Base-by-base conservation (phyloP, 2,329 filamentous ascomycete species). In the Colletotrichum viniferum region DNA sequence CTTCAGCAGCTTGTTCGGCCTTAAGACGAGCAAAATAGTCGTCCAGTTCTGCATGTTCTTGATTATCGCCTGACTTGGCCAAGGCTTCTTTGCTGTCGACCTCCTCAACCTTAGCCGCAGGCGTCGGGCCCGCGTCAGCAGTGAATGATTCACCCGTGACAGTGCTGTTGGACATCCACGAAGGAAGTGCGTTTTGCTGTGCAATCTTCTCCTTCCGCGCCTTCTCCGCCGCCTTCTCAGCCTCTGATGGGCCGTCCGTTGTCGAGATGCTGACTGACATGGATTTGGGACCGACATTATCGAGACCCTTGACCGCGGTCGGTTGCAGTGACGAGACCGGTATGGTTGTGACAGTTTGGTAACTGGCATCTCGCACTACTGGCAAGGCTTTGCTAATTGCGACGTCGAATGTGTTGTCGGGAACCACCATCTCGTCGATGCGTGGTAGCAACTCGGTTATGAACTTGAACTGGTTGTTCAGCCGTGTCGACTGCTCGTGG, bases 381-480 rank as follows among this genome's bases (percentile, higher is more conserved):
- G 92, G 92, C 16, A 92, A 88, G 21, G 91, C 90, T 67, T 89
- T 89, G 28, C 89, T 87, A 28, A 94, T 87, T 4, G 94, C 94
- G 26, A 90, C 88, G 65, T 95, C 93, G 78, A 95, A 95, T 78
- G 91, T 93, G 81, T 94, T 93, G 78, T 93, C 93, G 3, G 95
- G 94, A 8, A 97, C 92, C 48, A 92, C 87, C 7, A 93, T 89
- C n/a, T 90, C 88, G 81, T 97, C 95, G 75, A 97, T 95, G 80
- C 93, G 90, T 71, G 93, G 94, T 77, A 97, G 87, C 69, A 96
- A 88, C 73, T 94, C 91, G 72, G 94, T 93, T 78, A 97, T 92
- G 79, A 95, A 95, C 79, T 92, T 93, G 83, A 96, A 93, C 82
- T 96, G 93, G 79, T 92, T 92, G 84, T 96, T 96, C 80, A 97